phyloP scores from a whole-genome alignment of 257 asterid species.

The Nemophila menziesii region DNA sequence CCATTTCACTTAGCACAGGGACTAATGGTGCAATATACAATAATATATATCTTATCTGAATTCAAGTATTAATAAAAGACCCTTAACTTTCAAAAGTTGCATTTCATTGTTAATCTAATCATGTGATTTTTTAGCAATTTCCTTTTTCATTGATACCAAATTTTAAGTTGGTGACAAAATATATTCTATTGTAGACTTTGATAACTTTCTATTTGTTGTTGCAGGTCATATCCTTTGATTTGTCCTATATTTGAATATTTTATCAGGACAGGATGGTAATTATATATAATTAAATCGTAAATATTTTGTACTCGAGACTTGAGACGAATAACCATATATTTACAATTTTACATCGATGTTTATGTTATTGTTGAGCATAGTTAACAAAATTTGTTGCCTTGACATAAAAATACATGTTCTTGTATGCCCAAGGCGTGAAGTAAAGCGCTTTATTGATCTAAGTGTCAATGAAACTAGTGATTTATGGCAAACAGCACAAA shows the following conservation, averaged over 20 bases:
- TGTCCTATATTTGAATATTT: slow-evolving; percentile 3
- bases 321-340: background rate
- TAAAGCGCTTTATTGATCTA: slow-evolving; percentile 69
- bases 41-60: no score
- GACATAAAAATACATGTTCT: slow-evolving; percentile 71
- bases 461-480: slow-evolving; percentile 71
- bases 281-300: slow-evolving; percentile 8
- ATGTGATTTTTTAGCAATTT: background rate
- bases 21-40: no score
- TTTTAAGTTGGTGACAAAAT: background rate
- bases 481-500: slow-evolving; percentile 69
- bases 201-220: slow-evolving; percentile 17
- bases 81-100: background rate
- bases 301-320: background rate
- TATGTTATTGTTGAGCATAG: background rate
- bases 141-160: background rate
- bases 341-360: background rate
- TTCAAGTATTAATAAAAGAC: no score
- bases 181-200: slow-evolving; percentile 4
- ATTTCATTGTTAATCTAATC: background rate
- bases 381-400: slow-evolving; percentile 33
- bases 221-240: slow-evolving; percentile 94
- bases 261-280: slow-evolving; percentile 1
- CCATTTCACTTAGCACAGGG: no score
- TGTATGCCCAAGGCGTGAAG: slow-evolving; percentile 84